Conservation (phyloP, 2,329 filamentous ascomycete species). For the Dothistroma pini region DNA sequence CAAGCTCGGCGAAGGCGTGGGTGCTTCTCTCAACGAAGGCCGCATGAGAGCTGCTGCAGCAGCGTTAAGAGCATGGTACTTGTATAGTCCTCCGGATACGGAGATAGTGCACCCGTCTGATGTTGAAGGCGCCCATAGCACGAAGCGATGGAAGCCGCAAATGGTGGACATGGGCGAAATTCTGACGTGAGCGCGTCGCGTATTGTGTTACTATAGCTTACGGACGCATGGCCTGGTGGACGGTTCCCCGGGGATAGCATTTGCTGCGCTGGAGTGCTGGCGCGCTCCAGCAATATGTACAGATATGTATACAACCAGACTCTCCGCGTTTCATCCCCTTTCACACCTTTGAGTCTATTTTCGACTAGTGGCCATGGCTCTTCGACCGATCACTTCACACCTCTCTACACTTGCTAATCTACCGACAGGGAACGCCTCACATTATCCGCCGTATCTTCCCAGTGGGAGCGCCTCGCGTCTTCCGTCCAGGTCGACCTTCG, state of each 20-base stretch:
- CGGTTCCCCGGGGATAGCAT: background rate
- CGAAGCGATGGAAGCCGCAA: conserved; percentile 49
- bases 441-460: too few species aligned
- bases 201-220: background rate
- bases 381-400: too few species aligned
- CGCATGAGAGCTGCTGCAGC: conserved; percentile 76
- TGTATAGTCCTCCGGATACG: conserved; percentile 72
- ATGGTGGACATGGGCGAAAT: conserved; percentile 58
- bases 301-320: conserved; percentile 4
- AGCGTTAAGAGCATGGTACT: conserved; percentile 89
- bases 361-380: too few species aligned
- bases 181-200: conserved; percentile 34
- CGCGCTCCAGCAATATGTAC: background rate
- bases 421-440: too few species aligned
- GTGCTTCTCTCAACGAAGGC: conserved; percentile 71
- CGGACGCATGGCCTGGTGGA: background rate
- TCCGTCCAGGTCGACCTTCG: too few species aligned
- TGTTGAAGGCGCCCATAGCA: conserved; percentile 29
- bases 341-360: background rate
- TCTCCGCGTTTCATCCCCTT: background rate
- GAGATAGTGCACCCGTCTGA: conserved; percentile 51
- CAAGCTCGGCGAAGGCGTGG: conserved; percentile 87
- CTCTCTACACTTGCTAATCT: too few species aligned
- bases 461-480: too few species aligned
- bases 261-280: background rate